These are phyloP conservation scores for Exophiala bonariae DNA, from an alignment of 2,329 filamentous ascomycete species.

Conservation along the genomic window DNA sequence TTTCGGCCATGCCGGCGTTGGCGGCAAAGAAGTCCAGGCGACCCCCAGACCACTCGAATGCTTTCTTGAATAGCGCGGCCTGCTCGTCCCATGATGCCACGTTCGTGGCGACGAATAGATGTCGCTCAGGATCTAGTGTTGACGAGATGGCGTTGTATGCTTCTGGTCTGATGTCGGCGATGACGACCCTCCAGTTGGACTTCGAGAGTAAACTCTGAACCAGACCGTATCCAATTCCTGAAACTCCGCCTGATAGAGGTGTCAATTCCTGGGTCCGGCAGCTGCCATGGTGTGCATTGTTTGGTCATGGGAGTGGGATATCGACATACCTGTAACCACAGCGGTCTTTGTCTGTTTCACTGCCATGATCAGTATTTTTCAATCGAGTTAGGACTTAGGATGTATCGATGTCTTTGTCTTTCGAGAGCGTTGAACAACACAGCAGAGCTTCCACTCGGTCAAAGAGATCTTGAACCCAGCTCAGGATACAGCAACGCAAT, in stretches of 20 bases:
- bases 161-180: constrained; percentile 50
- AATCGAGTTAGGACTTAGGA: too few species aligned
- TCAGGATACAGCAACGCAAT: too few species aligned
- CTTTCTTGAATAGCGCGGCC: constrained; percentile 51
- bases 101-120: constrained; percentile 45
- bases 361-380: not conserved
- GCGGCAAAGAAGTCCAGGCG: constrained; percentile 51
- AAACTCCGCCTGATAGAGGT: constrained; percentile 51
- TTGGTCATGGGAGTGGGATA: not conserved
- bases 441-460: too few species aligned
- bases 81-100: constrained; percentile 54
- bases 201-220: constrained; percentile 49
- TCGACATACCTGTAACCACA: constrained; percentile 14
- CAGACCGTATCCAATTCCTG: constrained; percentile 62
- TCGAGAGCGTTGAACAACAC: not conserved
- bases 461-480: too few species aligned
- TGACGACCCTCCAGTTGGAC: constrained; percentile 51
- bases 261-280: not conserved
- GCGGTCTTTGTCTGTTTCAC: constrained; percentile 13
- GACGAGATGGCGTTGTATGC: constrained; percentile 12
- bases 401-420: not conserved
- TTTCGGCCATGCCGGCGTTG: constrained; percentile 57
- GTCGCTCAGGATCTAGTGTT: constrained; percentile 12
- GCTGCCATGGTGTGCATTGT: not conserved
- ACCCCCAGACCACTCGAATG: constrained; percentile 41